Base-by-base conservation (phyloP, 768 basidiomycete species). In the Cystoderma amianthinum region DNA sequence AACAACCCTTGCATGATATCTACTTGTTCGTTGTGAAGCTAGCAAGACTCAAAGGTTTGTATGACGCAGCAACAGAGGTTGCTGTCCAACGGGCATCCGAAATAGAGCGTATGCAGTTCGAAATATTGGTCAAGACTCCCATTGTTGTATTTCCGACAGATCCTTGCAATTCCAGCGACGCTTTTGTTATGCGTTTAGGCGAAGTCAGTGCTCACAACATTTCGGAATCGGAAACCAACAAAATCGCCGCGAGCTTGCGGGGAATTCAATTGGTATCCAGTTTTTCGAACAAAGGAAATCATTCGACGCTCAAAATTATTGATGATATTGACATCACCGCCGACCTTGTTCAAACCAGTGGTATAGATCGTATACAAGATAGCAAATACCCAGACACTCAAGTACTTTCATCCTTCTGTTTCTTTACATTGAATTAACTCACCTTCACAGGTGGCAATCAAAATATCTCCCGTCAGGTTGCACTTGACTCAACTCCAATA, bases 71-170 rank as follows among this genome's bases (percentile, higher is more conserved):
- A 9, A 87, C 90, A 2, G 82, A 89, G 56, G 95, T 80, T 16
- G 96, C 96, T 28, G 92, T 89, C 18, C 90, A 97, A 57, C 72
- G 76, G 36, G 96, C 93, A 3, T 80, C 90, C n/a, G 89, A 88
- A 59, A 86, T 94, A n/a, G 83, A 88, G 50, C 78, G 82, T 39
- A 93, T 98, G 87, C 80, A 89, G 58, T 97, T 93, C 62, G 78
- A 91, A 44, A 58, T 98, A n/a, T 80, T 82, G 18, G 69, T 98
- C 54, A 90, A 86, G 62, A 85, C 93, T 0, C 96, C 96, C 1
- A 97, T 99, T 49, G 59, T 98, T 36, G 69, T 95, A 18, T 82
- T 97, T 55, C 96, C 96, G 9, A 74, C 78, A 5, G 70, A 85
- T 53, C 67, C 82, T 2, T 59, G 71, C 2, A 61, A 56, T 4